These are phyloP conservation scores for Eimeria falciformis DNA, from an alignment of 169 alveolate species.

Conservation along the genomic window DNA sequence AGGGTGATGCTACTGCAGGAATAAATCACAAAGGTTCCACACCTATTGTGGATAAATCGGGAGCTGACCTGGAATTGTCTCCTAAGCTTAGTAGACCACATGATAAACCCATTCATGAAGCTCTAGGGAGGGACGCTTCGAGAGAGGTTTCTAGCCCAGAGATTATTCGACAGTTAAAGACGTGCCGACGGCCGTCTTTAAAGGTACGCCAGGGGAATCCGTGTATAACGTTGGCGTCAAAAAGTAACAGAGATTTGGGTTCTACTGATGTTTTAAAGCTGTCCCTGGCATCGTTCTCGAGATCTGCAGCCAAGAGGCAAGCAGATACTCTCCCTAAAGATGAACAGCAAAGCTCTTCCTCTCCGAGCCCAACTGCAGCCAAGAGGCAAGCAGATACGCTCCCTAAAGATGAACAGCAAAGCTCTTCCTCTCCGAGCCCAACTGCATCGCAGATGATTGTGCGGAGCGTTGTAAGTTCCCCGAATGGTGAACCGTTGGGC, in stretches of 20 bases:
- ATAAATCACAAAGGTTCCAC: not conserved
- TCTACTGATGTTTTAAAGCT: not conserved
- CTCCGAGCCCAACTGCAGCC: not conserved
- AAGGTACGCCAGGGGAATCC: not conserved
- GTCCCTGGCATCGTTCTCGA: conserved; percentile 4
- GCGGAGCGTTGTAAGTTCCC: too few relatives aligned
- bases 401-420: not conserved
- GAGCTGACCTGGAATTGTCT: not conserved
- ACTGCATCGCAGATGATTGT: not conserved
- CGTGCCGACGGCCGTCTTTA: not conserved
- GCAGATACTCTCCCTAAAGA: not conserved
- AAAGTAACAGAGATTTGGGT: too few relatives aligned
- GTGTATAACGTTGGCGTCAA: not conserved
- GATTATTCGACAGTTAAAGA: not conserved
- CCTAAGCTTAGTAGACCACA: not conserved
- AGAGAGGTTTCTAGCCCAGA: not conserved
- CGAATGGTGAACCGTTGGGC: not conserved
- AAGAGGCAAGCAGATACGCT: not conserved
- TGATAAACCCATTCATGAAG: not conserved
- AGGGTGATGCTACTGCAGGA: not conserved
- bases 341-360: not conserved
- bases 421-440: not conserved
- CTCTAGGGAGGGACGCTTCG: not conserved
- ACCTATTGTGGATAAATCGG: not conserved
- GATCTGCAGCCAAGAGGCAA: not conserved